phyloP scores from a whole-genome alignment of 78 protist species.

The slime mould (Dictyostelium discoideum) region DNA sequence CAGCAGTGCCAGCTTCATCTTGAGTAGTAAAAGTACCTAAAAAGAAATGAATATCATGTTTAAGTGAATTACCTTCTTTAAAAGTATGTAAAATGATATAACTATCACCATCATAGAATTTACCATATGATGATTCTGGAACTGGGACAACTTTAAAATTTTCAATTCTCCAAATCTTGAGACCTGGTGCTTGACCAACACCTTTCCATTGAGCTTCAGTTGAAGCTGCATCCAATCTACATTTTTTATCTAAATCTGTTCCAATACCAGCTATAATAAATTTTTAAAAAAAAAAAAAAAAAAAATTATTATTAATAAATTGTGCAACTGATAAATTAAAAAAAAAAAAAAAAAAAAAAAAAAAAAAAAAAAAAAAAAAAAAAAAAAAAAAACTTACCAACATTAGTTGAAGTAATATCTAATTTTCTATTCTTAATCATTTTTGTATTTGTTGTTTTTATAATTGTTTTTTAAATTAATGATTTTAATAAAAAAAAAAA shows the following conservation, averaged over 20 bases:
- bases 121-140: slow-evolving; percentile 25
- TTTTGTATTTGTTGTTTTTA: neutral
- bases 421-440: slow-evolving; percentile 48
- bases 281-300: neutral
- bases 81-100: slow-evolving; percentile 56
- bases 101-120: slow-evolving; percentile 22
- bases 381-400: neutral
- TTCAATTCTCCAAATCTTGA: slow-evolving; percentile 75
- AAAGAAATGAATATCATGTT: slow-evolving; percentile 82
- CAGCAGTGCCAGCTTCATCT: slow-evolving; percentile 91
- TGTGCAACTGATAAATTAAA: no score
- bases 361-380: no score
- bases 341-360: no score
- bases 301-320: no score
- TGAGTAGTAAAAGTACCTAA: slow-evolving; percentile 84
- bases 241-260: slow-evolving; percentile 50
- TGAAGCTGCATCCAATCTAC: slow-evolving; percentile 24
- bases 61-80: slow-evolving; percentile 82
- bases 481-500: neutral
- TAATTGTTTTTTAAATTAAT: neutral
- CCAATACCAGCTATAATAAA: slow-evolving; percentile 16
- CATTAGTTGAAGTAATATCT: slow-evolving; percentile 17
- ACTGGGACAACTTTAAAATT: slow-evolving; percentile 50
- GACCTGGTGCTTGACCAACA: slow-evolving; percentile 29
- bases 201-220: slow-evolving; percentile 46